phyloP scores from a whole-genome alignment of 2,329 filamentous ascomycete species.

The Colletotrichum salicis region DNA sequence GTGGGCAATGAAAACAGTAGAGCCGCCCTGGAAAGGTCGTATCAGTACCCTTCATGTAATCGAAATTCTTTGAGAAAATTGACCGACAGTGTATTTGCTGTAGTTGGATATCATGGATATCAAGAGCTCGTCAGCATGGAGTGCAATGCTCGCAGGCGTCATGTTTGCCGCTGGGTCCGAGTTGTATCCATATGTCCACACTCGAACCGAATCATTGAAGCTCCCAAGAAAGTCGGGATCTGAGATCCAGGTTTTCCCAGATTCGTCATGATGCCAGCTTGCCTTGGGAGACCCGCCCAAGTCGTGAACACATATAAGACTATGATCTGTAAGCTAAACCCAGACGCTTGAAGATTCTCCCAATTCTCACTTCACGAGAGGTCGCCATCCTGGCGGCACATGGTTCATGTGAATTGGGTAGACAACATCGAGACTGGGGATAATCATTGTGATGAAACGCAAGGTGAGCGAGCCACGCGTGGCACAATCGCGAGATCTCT shows the following conservation, averaged over 20 bases:
- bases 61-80: background rate
- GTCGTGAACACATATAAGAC: conserved; percentile 41
- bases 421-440: conserved; percentile 30
- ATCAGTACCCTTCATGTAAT: background rate
- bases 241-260: conserved; percentile 41
- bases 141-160: conserved; percentile 38
- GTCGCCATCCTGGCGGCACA: conserved; percentile 23
- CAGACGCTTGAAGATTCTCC: background rate
- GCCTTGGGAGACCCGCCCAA: conserved; percentile 36
- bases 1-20: conserved; percentile 40
- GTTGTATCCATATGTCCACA: conserved; percentile 40
- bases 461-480: background rate
- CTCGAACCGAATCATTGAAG: conserved; percentile 34
- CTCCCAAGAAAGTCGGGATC: conserved; percentile 39
- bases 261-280: conserved; percentile 39
- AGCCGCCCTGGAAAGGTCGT: conserved; percentile 33
- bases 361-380: conserved; percentile 13
- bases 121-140: conserved; percentile 40
- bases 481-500: background rate
- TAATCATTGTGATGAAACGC: conserved; percentile 12
- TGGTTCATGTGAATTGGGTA: conserved; percentile 17
- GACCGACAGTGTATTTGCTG: conserved; percentile 19
- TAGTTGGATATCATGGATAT: conserved; percentile 12
- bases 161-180: conserved; percentile 39
- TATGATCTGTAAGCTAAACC: conserved; percentile 37